Conservation (phyloP, 768 basidiomycete species). For the Macrolepiota albuminosa region DNA sequence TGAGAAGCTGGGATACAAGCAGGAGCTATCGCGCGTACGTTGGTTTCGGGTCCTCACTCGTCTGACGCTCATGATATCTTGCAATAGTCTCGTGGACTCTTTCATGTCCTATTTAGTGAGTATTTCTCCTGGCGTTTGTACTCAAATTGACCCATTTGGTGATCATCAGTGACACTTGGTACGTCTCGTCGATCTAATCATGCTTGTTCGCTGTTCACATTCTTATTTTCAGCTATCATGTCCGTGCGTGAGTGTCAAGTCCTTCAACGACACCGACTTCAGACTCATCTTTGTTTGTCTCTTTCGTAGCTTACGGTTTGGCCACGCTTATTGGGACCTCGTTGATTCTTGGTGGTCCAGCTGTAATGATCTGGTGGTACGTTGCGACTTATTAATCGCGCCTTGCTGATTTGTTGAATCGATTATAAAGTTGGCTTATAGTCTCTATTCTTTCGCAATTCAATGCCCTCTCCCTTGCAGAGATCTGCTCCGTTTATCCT, state of each 20-base stretch:
- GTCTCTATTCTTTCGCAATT: conserved; percentile 44
- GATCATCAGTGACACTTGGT: conserved; percentile 44
- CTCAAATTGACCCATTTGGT: background rate
- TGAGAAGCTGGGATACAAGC: conserved; percentile 49
- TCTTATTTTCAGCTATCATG: conserved; percentile 42
- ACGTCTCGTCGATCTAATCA: conserved; percentile 5
- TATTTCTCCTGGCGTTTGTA: background rate
- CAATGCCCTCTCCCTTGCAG: conserved; percentile 50
- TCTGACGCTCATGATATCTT: background rate
- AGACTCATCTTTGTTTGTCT: background rate
- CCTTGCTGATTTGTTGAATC: background rate
- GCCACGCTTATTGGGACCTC: conserved; percentile 53
- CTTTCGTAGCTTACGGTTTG: conserved; percentile 43
- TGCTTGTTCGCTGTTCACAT: background rate
- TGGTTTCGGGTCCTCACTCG: background rate
- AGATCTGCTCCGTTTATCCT: conserved; percentile 57
- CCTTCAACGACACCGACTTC: background rate
- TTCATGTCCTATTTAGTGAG: conserved; percentile 55
- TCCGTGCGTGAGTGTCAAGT: conserved; percentile 47
- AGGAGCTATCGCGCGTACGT: conserved; percentile 48
- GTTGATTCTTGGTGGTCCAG: conserved; percentile 50
- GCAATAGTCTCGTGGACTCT: conserved; percentile 42
- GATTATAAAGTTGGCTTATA: conserved; percentile 38
- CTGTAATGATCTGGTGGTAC: conserved; percentile 54
- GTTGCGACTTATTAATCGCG: conserved; percentile 39